Conservation (phyloP, 768 basidiomycete genomes). For the Lactarius vividus region DNA sequence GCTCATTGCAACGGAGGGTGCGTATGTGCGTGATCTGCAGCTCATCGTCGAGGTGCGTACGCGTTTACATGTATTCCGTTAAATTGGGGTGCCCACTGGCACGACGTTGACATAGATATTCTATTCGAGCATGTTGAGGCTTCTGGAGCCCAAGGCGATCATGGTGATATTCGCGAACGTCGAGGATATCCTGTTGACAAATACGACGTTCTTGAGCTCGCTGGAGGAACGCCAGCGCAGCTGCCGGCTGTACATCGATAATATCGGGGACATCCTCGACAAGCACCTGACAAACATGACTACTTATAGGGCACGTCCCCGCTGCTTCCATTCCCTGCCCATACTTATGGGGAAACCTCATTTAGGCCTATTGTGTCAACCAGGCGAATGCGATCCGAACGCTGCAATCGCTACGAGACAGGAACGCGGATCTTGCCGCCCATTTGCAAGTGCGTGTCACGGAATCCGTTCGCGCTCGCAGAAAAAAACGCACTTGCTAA, state of each 20-base stretch:
- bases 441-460: slow-evolving; percentile 57
- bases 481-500: slow-evolving; percentile 6
- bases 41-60: slow-evolving; percentile 77
- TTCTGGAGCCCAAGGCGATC: slow-evolving; percentile 73
- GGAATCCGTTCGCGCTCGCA: neutral
- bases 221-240: slow-evolving; percentile 91
- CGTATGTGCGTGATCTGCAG: slow-evolving; percentile 90
- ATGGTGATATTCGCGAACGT: slow-evolving; percentile 89
- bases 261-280: slow-evolving; percentile 80
- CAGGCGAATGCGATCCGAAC: slow-evolving; percentile 76
- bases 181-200: slow-evolving; percentile 86
- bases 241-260: slow-evolving; percentile 87
- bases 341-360: neutral
- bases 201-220: slow-evolving; percentile 83
- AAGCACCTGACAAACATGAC: slow-evolving; percentile 73
- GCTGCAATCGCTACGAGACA: slow-evolving; percentile 68
- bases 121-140: slow-evolving; percentile 70
- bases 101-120: slow-evolving; percentile 57
- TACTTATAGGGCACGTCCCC: slow-evolving; percentile 66
- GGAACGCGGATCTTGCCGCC: slow-evolving; percentile 58
- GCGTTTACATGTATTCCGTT: neutral
- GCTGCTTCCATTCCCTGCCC: neutral
- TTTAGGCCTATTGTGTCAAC: slow-evolving; percentile 86
- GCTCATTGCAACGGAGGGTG: slow-evolving; percentile 84
- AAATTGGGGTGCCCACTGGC: neutral